Percentiles rank a stretch among this genome's conserved stretches.
Conservation (phyloP, 2,329 filamentous ascomycete genomes). For the Magnaporthales sp. region DNA sequence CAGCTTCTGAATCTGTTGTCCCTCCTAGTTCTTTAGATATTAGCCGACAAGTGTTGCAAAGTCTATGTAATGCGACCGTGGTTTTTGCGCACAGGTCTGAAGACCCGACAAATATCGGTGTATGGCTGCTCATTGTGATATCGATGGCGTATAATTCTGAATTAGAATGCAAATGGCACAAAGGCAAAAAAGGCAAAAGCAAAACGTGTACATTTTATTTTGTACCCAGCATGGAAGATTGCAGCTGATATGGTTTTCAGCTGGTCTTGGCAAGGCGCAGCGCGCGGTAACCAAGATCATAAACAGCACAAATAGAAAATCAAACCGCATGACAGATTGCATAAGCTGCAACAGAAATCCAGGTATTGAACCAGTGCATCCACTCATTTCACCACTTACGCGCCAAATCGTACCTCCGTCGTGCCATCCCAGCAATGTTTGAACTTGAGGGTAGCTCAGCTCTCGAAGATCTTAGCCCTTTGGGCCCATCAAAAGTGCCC, state of each 20-base stretch:
- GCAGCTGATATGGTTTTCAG: no score
- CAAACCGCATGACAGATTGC: no score
- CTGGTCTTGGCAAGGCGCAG: no score
- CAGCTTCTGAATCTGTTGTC: not conserved
- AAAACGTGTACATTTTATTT: no score
- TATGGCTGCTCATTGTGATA: not conserved
- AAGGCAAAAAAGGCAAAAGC: no score
- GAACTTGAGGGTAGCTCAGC: not conserved
- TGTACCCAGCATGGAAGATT: no score
- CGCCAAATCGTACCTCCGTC: not conserved
- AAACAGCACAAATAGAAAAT: no score
- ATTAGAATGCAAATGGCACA: no score
- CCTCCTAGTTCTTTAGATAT: not conserved
- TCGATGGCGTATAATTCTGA: no score
- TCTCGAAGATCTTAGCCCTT: not conserved
- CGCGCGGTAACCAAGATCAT: no score
- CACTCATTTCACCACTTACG: not conserved
- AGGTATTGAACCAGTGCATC: not conserved
- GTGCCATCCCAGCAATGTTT: constrained; percentile 1
- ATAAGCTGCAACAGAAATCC: no score
- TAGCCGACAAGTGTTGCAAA: not conserved
- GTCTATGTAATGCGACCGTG: not conserved
- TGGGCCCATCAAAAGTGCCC: not conserved
- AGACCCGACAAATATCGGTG: not conserved
- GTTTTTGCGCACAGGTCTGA: not conserved